Percentiles rank a stretch among this genome's conserved stretches.
phyloP scores from a whole-genome alignment of 331 rosid species.

The Malus hybrid region DNA sequence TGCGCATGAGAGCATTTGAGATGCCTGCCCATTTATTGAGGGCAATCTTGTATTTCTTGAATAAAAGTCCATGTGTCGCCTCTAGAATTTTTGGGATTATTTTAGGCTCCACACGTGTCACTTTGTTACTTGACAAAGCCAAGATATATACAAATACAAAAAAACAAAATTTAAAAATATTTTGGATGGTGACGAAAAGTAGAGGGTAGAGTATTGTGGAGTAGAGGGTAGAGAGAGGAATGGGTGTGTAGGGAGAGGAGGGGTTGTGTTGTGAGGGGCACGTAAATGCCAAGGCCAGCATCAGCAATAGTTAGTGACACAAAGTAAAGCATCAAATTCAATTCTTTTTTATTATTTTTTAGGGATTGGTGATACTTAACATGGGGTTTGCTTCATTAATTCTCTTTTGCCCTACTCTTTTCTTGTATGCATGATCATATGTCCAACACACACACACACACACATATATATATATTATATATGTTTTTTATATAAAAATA shows the following conservation, averaged over 20 bases:
- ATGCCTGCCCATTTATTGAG: too few relatives aligned
- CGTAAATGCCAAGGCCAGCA: constrained; percentile 47
- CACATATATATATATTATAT: too few relatives aligned
- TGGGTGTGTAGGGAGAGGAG: constrained; percentile 2
- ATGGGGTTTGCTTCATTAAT: constrained; percentile 14
- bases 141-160: background rate
- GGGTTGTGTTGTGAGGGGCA: constrained; percentile 43
- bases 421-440: background rate
- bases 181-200: constrained; percentile 31
- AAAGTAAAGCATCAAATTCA: constrained; percentile 57
- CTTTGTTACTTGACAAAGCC: constrained; percentile 1
- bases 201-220: constrained; percentile 18
- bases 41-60: too few relatives aligned
- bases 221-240: constrained; percentile 30
- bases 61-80: too few relatives aligned
- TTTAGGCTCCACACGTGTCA: background rate
- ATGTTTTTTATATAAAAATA: too few relatives aligned
- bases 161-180: background rate
- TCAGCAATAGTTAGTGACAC: constrained; percentile 35
- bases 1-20: too few relatives aligned
- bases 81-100: too few relatives aligned
- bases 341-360: background rate
- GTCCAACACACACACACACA: too few relatives aligned
- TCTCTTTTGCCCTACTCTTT: background rate
- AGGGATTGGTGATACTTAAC: constrained; percentile 19